phyloP scores from a whole-genome alignment of 139 green algal genomes.

The Raphidocelis subcapitata region DNA sequence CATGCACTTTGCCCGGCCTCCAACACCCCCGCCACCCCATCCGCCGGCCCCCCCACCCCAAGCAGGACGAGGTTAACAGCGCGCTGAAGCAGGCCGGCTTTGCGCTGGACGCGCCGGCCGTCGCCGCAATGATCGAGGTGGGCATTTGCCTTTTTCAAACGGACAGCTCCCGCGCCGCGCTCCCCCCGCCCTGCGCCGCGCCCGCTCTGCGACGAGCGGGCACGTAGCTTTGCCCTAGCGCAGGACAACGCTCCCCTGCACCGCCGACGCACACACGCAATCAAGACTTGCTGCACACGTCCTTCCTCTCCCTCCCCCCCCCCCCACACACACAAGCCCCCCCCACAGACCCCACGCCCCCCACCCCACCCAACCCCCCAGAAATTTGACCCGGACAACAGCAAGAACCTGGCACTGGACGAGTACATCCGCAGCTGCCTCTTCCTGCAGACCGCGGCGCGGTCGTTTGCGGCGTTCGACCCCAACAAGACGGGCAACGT shows the following conservation, averaged over 20 bases:
- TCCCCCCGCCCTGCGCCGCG: too few species aligned
- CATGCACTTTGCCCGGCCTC: too few species aligned
- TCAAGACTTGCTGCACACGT: too few species aligned
- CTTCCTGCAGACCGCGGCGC: conserved; percentile 37
- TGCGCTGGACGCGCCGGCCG: conserved; percentile 27
- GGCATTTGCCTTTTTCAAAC: not conserved
- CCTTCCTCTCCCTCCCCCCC: too few species aligned
- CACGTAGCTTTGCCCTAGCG: too few species aligned
- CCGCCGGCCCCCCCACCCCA: too few species aligned
- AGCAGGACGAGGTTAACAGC: conserved; percentile 10
- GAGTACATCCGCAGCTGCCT: conserved; percentile 47
- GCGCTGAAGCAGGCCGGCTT: conserved; percentile 32
- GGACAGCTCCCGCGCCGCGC: not conserved
- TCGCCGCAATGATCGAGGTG: conserved; percentile 37
- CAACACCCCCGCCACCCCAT: too few species aligned
- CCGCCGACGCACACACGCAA: too few species aligned
- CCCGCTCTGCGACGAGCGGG: too few species aligned
- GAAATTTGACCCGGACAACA: conserved; percentile 39
- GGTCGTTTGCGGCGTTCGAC: conserved; percentile 40
- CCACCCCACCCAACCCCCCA: not conserved
- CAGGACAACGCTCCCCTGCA: too few species aligned
- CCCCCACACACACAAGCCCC: too few species aligned
- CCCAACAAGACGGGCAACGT: conserved; percentile 10
- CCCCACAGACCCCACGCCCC: too few species aligned
- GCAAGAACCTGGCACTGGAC: conserved; percentile 26